These are phyloP conservation scores for Glycyrrhiza uralensis DNA, from an alignment of 306 rosid species.

Conservation along the genomic window DNA sequence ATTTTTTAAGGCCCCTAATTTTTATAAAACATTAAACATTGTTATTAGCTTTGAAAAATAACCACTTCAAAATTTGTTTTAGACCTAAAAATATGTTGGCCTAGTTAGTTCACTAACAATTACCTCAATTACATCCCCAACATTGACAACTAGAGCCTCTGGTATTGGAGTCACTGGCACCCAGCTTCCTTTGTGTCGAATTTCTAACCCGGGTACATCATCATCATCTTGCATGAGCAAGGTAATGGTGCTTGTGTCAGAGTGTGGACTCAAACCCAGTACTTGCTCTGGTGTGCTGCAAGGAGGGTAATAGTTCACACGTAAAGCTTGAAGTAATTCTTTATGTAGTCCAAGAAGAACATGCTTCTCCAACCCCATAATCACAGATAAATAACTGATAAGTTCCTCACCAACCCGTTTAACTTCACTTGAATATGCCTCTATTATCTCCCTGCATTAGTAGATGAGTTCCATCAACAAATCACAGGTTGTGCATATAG, in stretches of 20 bases:
- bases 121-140: constrained; percentile 41
- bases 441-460: constrained; percentile 31
- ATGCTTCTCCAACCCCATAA: constrained; percentile 37
- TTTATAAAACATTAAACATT: no score
- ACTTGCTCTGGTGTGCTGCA: constrained; percentile 44
- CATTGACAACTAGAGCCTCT: constrained; percentile 39
- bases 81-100: no score
- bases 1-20: no score
- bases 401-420: constrained; percentile 32
- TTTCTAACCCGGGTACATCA: constrained; percentile 33
- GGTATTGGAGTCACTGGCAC: constrained; percentile 30
- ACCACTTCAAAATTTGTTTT: no score
- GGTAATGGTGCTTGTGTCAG: constrained; percentile 44
- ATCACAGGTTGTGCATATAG: not conserved
- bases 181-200: constrained; percentile 42
- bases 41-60: no score
- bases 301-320: constrained; percentile 43
- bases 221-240: constrained; percentile 44
- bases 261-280: constrained; percentile 44
- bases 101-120: not conserved
- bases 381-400: constrained; percentile 25
- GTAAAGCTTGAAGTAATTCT: constrained; percentile 17
- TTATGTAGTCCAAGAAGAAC: constrained; percentile 35
- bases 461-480: not conserved
- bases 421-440: constrained; percentile 37